These are phyloP conservation scores for Tulasnella sp. DNA, from an alignment of 768 basidiomycete species.

Conservation along the genomic window DNA sequence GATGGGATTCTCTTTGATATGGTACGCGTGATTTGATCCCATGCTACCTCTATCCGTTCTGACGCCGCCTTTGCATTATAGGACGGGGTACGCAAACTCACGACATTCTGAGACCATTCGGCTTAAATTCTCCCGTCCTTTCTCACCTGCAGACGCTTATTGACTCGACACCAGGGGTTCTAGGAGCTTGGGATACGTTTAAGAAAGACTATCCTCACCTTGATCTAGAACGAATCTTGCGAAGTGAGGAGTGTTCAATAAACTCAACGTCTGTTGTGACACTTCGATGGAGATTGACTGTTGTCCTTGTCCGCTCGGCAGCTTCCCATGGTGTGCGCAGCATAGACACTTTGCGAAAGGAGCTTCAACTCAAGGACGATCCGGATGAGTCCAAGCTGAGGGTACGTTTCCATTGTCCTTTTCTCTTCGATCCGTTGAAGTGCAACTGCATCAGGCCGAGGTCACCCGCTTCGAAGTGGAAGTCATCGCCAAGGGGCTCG, in stretches of 20 bases:
- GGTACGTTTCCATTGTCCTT: neutral
- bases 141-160: constrained; percentile 49
- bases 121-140: neutral
- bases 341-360: constrained; percentile 62
- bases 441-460: constrained; percentile 50
- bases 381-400: constrained; percentile 13
- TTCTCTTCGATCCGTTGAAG: neutral
- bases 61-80: neutral
- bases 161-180: constrained; percentile 79
- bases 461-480: constrained; percentile 73
- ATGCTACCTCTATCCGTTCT: neutral
- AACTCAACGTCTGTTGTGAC: neutral
- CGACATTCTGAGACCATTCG: neutral
- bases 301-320: constrained; percentile 22
- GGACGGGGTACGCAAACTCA: neutral
- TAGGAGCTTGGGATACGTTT: constrained; percentile 71
- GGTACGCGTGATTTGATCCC: neutral
- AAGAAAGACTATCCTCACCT: constrained; percentile 49
- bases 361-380: constrained; percentile 12
- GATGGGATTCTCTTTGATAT: constrained; percentile 28
- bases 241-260: constrained; percentile 33
- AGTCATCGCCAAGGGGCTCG: constrained; percentile 53
- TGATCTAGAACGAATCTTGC: constrained; percentile 36
- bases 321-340: constrained; percentile 75
- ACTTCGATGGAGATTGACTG: neutral